Base-by-base conservation (phyloP, 1,284 basidiomycete species). In the Trichosporon inkin region DNA sequence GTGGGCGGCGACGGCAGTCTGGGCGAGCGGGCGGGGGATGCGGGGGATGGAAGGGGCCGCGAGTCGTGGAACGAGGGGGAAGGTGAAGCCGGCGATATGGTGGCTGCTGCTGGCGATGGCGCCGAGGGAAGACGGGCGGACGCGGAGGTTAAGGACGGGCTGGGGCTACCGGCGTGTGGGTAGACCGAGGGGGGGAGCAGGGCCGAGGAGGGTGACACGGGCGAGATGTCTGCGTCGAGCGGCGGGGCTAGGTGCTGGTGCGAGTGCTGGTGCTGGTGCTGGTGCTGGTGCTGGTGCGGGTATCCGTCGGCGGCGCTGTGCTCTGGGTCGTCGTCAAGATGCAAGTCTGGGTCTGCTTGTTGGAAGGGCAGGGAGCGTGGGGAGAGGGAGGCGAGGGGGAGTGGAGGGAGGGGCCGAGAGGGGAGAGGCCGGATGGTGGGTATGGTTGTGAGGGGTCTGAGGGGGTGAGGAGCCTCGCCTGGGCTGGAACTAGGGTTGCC, bases 361-460 rank as follows among this genome's bases (percentile, higher is more conserved):
- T 53, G 37, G 35, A 53, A 39, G 7, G 37, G 52, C 35, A 53
- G 20, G 35, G 37, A 53, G 37, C 37, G 52, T n/a, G 35, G 35
- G 10, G 35, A 53, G 34, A 28, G 35, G 52, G 52, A 53, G 32
- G 35, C 35, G 52, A 39, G 37, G 35, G 52, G 35, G 35, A 37
- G 37, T 19, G 52, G 52, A 53, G 37, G 35, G 52, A 53, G 37
- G 35, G 35, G 52, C 37, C 35, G 37, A 39, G 37, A 53, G 35
- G 52, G 52, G 35, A 37, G 52, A 37, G 52, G 52, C 52, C 37
- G 35, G 11, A 39, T 32, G 52, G 35, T 37, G 52, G 37, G 19
- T 53, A 53, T 36, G 34, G 52, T 53, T 36, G 35, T 22, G 41
- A 34, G 24, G 32, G 37, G 44, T 22, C n/a, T 49, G n/a, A 24